Conservation (phyloP, 148 eudicot species). For the Vaccinium macrocarpon region DNA sequence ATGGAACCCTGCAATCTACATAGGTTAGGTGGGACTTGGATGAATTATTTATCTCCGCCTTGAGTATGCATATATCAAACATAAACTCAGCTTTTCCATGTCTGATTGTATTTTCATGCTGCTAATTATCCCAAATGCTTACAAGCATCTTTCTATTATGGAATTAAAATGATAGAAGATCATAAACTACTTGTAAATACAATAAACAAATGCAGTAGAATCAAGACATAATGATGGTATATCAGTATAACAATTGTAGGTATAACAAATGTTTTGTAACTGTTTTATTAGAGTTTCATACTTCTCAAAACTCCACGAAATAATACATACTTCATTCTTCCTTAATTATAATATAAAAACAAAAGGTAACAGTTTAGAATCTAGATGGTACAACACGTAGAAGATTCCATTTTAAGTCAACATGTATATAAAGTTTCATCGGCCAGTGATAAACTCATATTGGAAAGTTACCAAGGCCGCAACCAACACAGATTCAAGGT, state of each 20-base stretch:
- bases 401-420: neutral
- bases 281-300: neutral
- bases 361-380: neutral
- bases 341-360: neutral
- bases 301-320: neutral
- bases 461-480: neutral
- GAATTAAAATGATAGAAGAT: neutral
- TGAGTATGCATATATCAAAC: neutral
- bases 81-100: neutral
- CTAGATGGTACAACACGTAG: neutral
- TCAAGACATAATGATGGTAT: neutral
- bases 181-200: neutral
- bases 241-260: neutral
- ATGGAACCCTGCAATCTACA: neutral
- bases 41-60: neutral
- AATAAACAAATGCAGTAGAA: neutral
- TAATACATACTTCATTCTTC: too few species aligned
- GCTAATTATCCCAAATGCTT: neutral
- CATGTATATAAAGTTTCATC: neutral
- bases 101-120: neutral
- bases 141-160: neutral
- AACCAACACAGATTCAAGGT: neutral
- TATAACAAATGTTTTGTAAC: neutral
- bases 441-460: too few species aligned
- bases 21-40: neutral